Percentiles rank a stretch among this genome's conserved stretches.
These are phyloP conservation scores for Rhynchosporium graminicola DNA, from an alignment of 2,329 filamentous ascomycete species.

Conservation along the genomic window DNA sequence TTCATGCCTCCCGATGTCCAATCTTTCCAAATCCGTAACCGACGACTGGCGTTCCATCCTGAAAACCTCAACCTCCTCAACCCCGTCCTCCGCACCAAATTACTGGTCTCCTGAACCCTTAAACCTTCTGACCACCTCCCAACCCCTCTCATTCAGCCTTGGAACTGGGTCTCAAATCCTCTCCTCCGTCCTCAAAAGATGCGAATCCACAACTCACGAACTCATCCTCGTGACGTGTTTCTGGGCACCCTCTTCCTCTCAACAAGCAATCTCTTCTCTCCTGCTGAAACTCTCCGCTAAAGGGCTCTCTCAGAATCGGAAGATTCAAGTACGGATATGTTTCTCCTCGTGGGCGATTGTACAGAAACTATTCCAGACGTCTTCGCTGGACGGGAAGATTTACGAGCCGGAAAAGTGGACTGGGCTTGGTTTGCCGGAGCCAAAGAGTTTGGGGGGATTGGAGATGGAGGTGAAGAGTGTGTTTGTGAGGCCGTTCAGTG, in stretches of 20 bases:
- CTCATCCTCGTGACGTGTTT: constrained; percentile 81
- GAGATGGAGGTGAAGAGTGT: constrained; percentile 73
- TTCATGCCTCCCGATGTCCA: constrained; percentile 1
- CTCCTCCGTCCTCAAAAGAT: constrained; percentile 58
- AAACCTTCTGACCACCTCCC: constrained; percentile 51
- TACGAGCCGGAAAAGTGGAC: constrained; percentile 61
- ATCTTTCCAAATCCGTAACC: constrained; percentile 14
- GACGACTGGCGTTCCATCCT: constrained; percentile 27
- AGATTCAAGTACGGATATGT: constrained; percentile 60
- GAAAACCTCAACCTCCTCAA: constrained; percentile 15
- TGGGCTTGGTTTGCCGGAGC: constrained; percentile 62
- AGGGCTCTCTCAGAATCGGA: constrained; percentile 40
- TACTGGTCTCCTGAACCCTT: constrained; percentile 49
- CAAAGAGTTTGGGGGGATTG: constrained; percentile 56
- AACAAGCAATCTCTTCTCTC: constrained; percentile 56
- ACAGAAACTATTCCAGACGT: constrained; percentile 75
- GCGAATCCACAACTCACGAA: constrained; percentile 61
- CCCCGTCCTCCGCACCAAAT: constrained; percentile 48
- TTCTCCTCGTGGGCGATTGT: constrained; percentile 73
- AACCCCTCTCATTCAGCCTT: constrained; percentile 49
- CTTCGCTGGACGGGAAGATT: constrained; percentile 59
- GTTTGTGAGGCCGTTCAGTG: constrained; percentile 77
- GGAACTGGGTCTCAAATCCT: constrained; percentile 60
- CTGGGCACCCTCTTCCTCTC: constrained; percentile 68
- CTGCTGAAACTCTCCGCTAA: constrained; percentile 60